Base-by-base conservation (phyloP, 2,329 filamentous ascomycete genomes). In the Hysterium pulicare region DNA sequence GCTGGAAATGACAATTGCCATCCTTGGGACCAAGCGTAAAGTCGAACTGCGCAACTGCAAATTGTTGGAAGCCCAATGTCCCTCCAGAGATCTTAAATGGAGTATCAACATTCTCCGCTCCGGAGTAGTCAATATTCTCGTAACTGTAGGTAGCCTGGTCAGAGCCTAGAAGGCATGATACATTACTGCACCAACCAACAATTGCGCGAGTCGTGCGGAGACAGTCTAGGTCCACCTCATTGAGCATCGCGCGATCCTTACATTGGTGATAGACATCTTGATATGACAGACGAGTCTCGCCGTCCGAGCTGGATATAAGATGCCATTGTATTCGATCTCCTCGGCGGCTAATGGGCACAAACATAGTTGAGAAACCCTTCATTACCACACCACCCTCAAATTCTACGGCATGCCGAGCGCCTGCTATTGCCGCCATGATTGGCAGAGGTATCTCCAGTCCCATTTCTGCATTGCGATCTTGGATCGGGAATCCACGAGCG, bases 121-220 rank as follows among this genome's bases (percentile, higher is more conserved):
- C 36, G 3, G 50, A 54, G 28, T 54, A 51, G 17, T 51, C 40
- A 20, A 51, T 46, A 21, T 54, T 54, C 31, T 49, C 48, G 34
- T 53, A 53, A 36, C 45, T 38, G n/a, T n/a, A n/a, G n/a, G n/a
- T n/a, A 1, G 42, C 36, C 8, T 31, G 32, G 13, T 28, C 21
- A 17, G 45, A 51, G 2, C 50, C 50, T 19, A 51, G 30, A 1
- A 17, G 16, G 2, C 42, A 42, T 20, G 24, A 35, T 13, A 41
- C 46, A 3, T 40, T 20, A 4, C 41, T 42, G 20, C 50, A 54
- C 50, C 48, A 54, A 10, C 48, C 50, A 10, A 54, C 38, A 23
- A 54, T 46, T 16, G 44, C 38, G 11, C 50, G 48, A 21, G 28
- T 45, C 9, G 3, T 22, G 15, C 16, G 15, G 24, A 54, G 20